Evolutionary conservation across 768 basidiomycete species (phyloP).

Genomic region (Cubamyces sp.): DNA sequence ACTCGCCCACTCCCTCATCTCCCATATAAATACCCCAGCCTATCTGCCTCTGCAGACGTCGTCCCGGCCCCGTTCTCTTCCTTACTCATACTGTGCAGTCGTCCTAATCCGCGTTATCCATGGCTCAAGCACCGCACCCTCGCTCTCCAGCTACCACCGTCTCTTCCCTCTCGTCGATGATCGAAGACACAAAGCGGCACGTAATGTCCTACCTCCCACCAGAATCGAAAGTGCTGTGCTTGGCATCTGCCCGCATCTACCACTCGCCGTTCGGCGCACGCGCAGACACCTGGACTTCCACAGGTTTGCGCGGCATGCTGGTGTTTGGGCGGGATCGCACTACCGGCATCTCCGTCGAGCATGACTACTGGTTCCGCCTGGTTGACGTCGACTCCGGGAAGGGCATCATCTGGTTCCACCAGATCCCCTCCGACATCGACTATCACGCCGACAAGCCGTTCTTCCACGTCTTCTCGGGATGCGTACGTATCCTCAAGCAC

Average conservation of each 20-base stretch:
- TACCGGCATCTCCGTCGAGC: conserved; percentile 31
- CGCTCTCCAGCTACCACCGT: conserved; percentile 19
- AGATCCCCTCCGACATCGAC: conserved; percentile 59
- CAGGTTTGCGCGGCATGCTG: conserved; percentile 61
- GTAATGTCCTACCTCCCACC: conserved; percentile 32
- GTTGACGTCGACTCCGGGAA: conserved; percentile 59
- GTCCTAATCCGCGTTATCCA: background rate
- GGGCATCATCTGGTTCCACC: conserved; percentile 67
- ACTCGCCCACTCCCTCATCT: background rate
- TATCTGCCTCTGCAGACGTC: background rate
- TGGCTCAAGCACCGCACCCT: conserved; percentile 5
- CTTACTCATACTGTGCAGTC: background rate
- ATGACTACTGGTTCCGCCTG: conserved; percentile 65
- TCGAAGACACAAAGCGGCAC: conserved; percentile 25
- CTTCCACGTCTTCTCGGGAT: conserved; percentile 88
- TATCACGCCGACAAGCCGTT: conserved; percentile 88
- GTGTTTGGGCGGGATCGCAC: conserved; percentile 47
- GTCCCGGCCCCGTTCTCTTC: background rate
- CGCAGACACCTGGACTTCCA: conserved; percentile 60
- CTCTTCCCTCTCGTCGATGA: conserved; percentile 18
- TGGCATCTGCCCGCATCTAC: conserved; percentile 61
- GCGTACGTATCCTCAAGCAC: conserved; percentile 54
- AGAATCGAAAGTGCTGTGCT: conserved; percentile 47
- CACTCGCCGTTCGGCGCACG: conserved; percentile 55
- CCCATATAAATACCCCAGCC: conserved; percentile 11